Evolutionary conservation across 2,329 filamentous ascomycete genomes (phyloP).

Genomic region (Cercospora berteroae): DNA sequence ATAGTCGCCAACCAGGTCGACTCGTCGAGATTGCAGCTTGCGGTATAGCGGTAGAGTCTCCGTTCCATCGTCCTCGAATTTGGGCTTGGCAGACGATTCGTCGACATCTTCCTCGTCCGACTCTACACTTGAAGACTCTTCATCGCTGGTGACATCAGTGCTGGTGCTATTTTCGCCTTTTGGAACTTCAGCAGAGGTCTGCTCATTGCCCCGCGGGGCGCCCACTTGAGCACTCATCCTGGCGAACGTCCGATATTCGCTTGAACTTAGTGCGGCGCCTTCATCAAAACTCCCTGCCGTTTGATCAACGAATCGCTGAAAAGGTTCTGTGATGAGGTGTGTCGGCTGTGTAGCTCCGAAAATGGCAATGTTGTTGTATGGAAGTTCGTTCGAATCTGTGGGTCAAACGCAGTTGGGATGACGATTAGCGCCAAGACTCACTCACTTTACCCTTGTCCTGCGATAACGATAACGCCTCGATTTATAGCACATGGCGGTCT

Average conservation of each 20-base stretch:
- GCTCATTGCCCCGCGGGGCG: slow-evolving; percentile 1
- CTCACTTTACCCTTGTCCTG: neutral
- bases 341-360: neutral
- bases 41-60: slow-evolving; percentile 39
- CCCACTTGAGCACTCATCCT: slow-evolving; percentile 4
- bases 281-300: neutral
- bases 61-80: neutral
- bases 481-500: neutral
- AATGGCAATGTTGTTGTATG: slow-evolving; percentile 1
- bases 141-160: neutral
- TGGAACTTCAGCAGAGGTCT: neutral
- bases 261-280: neutral
- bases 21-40: slow-evolving; percentile 44
- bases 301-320: neutral
- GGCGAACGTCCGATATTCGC: slow-evolving; percentile 1
- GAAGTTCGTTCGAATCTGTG: slow-evolving; percentile 3
- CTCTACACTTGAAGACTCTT: neutral
- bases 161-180: neutral
- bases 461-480: neutral
- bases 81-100: neutral
- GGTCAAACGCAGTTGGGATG: slow-evolving; percentile 6
- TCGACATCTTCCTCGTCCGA: slow-evolving; percentile 7
- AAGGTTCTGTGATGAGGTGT: neutral
- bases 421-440: neutral
- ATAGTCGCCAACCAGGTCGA: slow-evolving; percentile 73